Base-by-base conservation (phyloP, 169 alveolate genomes). In the Plasmodium coatneyi region DNA sequence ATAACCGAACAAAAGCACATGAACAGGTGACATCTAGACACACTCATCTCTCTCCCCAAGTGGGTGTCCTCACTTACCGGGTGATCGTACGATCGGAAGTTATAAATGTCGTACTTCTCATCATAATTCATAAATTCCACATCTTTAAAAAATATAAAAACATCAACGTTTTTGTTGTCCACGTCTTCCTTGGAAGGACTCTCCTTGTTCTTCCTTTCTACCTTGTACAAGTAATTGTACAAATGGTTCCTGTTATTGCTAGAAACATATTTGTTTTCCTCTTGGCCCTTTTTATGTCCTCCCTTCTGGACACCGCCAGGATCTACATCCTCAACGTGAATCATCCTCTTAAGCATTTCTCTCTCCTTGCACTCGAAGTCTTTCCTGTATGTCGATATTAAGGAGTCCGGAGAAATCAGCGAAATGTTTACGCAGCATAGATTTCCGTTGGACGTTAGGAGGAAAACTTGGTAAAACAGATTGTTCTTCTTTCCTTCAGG, bases 81-180 rank as follows among this genome's bases (percentile, higher is more conserved):
- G 30, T 87, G 93, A 28, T 78, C 12, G 74, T 78, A 87, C 5
- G 93, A 87, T 39, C 89, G 83, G 39, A 87, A 87, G 82, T 87
- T 87, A 49, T 78, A 87, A 32, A 87, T 87, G 54, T 87, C 90
- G 80, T 79, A 41, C 16, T 87, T 87, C 32, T 78, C 82, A 25
- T 87, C 93, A 79, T 87, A 87, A 79, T 87, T 87, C 25, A 87
- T 87, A 71, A 87, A 87, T 25, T 78, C 90, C n/a, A 60, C 71
- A 39, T 87, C 82, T 78, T 56, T 87, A 79, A 87, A 87, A 71
- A 78, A 87, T 36, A 87, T 78, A 56, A 87, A 56, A 56, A 87
- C 71, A 49, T 87, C 93, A 2, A 76, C 25, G n/a, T 87, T 39
- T 34, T 87, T 87, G 25, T 32, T 49, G n/a, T 12, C 28, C 32